Conservation (phyloP, 441 rosid genomes). For the Erodium moschatum region DNA sequence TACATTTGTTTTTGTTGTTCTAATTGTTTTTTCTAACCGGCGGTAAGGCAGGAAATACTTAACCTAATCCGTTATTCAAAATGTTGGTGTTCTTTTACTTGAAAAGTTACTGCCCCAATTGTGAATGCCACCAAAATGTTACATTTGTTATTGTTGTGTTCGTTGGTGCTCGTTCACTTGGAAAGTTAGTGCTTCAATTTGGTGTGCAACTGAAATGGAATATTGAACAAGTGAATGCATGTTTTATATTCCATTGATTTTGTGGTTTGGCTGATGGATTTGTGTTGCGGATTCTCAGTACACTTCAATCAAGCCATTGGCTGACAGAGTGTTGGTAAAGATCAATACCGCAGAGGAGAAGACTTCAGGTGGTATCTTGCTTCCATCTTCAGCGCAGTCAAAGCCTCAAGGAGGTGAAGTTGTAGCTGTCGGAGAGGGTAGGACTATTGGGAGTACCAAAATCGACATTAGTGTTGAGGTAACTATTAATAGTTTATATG, state of each 20-base stretch:
- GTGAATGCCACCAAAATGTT: too few species aligned
- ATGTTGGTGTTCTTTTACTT: too few species aligned
- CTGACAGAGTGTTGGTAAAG: constrained; percentile 78
- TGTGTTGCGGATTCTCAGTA: constrained; percentile 34
- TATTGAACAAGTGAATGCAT: too few species aligned
- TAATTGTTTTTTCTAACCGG: too few species aligned
- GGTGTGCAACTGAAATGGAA: too few species aligned
- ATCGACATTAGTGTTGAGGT: constrained; percentile 58
- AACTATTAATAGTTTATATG: background rate
- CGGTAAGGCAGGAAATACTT: too few species aligned
- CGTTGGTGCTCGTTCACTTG: too few species aligned
- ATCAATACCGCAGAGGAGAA: constrained; percentile 78
- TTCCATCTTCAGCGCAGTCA: constrained; percentile 64
- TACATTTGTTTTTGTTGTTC: too few species aligned
- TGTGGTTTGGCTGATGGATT: background rate
- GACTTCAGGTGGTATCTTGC: constrained; percentile 73
- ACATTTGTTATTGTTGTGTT: background rate
- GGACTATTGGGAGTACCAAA: constrained; percentile 48
- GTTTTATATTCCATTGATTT: background rate
- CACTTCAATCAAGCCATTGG: constrained; percentile 72
- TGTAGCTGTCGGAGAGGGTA: constrained; percentile 84
- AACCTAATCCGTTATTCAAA: too few species aligned
- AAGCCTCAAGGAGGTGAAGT: constrained; percentile 94
- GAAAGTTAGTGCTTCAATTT: too few species aligned
- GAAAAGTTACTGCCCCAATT: too few species aligned